Evolutionary conservation across 139 green algal genomes (phyloP).

Genomic region (Tetraselmis chui): DNA sequence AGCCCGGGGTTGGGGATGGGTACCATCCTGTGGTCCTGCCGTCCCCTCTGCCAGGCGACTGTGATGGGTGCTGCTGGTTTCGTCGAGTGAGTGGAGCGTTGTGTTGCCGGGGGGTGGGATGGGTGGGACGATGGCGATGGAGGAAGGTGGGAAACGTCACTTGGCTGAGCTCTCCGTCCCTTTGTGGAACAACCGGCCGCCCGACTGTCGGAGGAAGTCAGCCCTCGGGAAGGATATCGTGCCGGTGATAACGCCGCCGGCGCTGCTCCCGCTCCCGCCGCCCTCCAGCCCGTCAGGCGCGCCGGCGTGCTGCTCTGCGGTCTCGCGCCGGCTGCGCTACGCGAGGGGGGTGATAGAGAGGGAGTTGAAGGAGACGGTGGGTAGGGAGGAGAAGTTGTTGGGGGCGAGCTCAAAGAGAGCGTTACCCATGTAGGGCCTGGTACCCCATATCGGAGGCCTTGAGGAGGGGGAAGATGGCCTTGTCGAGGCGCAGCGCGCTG

Average conservation of each 20-base stretch:
- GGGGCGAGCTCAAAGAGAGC: background rate
- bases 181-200: background rate
- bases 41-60: no score
- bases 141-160: no score
- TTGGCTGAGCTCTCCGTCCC: no score
- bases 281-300: background rate
- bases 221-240: background rate
- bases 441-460: background rate
- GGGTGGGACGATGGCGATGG: no score
- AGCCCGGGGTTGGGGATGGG: no score
- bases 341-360: background rate
- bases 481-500: background rate
- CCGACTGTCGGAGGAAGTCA: background rate
- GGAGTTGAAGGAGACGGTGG: background rate
- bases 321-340: background rate
- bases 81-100: no score
- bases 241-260: no score
- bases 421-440: background rate
- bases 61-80: no score
- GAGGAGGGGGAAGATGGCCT: background rate
- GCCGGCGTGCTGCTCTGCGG: background rate
- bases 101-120: no score
- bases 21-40: no score
- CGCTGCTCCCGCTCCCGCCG: background rate
- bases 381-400: background rate